Percentiles rank a stretch among this genome's conserved stretches.
Evolutionary conservation across 345 rosid species (phyloP).

Genomic region (Gossypium rotundifolium): DNA sequence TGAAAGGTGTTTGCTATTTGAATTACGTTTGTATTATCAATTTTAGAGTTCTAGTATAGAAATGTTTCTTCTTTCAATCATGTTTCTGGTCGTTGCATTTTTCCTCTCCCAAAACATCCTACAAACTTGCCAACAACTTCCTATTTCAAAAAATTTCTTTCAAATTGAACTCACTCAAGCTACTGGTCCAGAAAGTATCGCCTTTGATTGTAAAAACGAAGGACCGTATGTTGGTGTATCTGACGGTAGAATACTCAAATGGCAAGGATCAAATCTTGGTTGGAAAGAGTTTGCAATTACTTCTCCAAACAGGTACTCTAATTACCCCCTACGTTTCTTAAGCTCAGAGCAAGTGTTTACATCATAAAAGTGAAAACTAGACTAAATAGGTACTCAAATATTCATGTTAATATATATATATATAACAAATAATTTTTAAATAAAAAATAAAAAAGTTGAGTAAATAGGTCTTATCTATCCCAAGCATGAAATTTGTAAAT

Average conservation of each 20-base stretch:
- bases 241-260: conserved; percentile 55
- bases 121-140: neutral
- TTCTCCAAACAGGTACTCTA: conserved; percentile 24
- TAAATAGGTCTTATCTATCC: neutral
- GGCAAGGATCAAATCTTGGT: conserved; percentile 21
- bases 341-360: neutral
- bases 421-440: too few species aligned
- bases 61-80: neutral
- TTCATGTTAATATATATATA: too few species aligned
- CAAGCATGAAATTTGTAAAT: neutral
- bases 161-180: conserved; percentile 18
- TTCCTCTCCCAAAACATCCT: neutral
- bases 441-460: too few species aligned
- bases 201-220: conserved; percentile 38
- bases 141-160: neutral
- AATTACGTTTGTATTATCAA: neutral
- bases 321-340: neutral
- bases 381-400: too few species aligned
- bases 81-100: neutral
- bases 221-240: conserved; percentile 65
- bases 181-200: conserved; percentile 47
- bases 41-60: neutral
- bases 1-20: too few species aligned
- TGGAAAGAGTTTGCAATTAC: conserved; percentile 43
- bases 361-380: too few species aligned